Evolutionary conservation across 441 rosid genomes (phyloP).

Genomic region (California macrophylla): DNA sequence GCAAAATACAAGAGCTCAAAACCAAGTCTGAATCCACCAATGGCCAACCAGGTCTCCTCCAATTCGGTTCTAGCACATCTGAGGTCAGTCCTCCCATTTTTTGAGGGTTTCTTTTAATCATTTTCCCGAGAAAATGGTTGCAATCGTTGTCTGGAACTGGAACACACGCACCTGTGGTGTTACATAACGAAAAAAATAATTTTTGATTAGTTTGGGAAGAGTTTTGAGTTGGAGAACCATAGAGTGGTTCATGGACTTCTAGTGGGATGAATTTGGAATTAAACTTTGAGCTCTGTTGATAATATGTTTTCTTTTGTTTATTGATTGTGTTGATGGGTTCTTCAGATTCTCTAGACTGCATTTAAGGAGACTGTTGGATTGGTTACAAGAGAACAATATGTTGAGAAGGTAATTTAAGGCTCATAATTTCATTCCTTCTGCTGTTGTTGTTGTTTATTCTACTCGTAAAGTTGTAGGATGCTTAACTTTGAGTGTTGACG

Average conservation of each 20-base stretch:
- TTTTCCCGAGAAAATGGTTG: background rate
- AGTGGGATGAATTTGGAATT: background rate
- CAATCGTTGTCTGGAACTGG: no score
- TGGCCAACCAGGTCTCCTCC: slow-evolving; percentile 87
- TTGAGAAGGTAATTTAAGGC: background rate
- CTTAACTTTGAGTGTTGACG: slow-evolving; percentile 1
- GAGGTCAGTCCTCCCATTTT: slow-evolving; percentile 39
- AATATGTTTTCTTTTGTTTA: no score
- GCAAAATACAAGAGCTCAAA: slow-evolving; percentile 84
- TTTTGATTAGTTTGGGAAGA: background rate
- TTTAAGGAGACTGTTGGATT: background rate
- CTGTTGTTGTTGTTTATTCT: background rate
- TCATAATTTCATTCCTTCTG: background rate
- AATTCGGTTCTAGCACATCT: slow-evolving; percentile 81
- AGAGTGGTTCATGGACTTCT: background rate
- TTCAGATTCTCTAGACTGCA: background rate
- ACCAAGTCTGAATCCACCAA: slow-evolving; percentile 63
- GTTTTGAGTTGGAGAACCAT: background rate
- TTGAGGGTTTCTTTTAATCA: background rate
- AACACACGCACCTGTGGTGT: no score
- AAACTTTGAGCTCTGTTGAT: background rate
- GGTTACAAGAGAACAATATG: background rate
- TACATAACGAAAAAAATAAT: no score
- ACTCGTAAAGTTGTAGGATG: background rate
- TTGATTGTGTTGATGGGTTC: background rate